Conservation (phyloP, 2,329 filamentous ascomycete genomes). For the Cladophialophora psammophila region DNA sequence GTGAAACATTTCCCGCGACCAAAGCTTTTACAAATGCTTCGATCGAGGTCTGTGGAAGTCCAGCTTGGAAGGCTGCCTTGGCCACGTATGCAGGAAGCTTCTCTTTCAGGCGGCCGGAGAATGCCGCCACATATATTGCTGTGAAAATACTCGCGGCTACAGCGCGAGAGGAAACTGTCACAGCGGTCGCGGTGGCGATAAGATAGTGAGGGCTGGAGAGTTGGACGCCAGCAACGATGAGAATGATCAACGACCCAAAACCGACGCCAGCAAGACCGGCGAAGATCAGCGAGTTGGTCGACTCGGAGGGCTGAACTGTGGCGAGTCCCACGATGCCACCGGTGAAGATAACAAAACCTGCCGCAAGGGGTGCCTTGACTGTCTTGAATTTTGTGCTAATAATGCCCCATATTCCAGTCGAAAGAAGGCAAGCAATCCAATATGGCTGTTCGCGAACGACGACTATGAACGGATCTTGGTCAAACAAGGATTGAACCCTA, state of each 20-base stretch:
- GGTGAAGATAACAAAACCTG: slow-evolving; percentile 23
- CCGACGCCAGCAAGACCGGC: slow-evolving; percentile 21
- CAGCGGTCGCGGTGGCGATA: slow-evolving; percentile 29
- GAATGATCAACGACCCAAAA: slow-evolving; percentile 23
- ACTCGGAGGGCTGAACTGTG: slow-evolving; percentile 25
- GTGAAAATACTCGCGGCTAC: slow-evolving; percentile 24
- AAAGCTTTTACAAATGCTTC: slow-evolving; percentile 21
- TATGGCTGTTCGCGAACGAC: slow-evolving; percentile 11
- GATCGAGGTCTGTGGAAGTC: slow-evolving; percentile 20
- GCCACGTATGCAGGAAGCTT: slow-evolving; percentile 26
- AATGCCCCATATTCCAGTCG: slow-evolving; percentile 6
- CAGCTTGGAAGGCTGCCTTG: slow-evolving; percentile 17
- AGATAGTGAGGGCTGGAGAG: slow-evolving; percentile 26
- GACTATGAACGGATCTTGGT: slow-evolving; percentile 3
- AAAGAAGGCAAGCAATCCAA: slow-evolving; percentile 1
- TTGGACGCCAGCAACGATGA: slow-evolving; percentile 28
- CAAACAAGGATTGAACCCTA: slow-evolving; percentile 20
- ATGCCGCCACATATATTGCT: slow-evolving; percentile 21
- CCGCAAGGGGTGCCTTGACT: slow-evolving; percentile 12
- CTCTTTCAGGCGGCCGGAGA: slow-evolving; percentile 9
- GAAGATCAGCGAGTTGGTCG: slow-evolving; percentile 13
- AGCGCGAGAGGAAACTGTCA: slow-evolving; percentile 24
- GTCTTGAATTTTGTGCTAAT: slow-evolving; percentile 15
- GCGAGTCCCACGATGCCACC: slow-evolving; percentile 25
- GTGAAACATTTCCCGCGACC: slow-evolving; percentile 26